Evolutionary conservation across 2,329 filamentous ascomycete genomes (phyloP).

Genomic region (Hymenoscyphus scutula): DNA sequence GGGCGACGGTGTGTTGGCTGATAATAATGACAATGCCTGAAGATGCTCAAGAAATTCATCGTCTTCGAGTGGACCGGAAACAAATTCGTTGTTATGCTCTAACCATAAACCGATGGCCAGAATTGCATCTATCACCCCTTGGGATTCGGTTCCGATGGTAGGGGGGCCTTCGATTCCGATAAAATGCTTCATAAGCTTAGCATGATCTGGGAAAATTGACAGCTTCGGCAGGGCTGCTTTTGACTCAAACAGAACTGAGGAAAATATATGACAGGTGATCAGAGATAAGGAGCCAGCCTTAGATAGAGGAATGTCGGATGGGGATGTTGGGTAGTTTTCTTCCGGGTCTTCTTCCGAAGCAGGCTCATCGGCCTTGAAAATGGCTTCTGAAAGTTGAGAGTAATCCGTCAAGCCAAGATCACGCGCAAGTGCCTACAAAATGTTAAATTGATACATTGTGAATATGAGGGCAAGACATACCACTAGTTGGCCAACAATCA

Average conservation of each 20-base stretch:
- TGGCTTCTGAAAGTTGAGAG: constrained; percentile 44
- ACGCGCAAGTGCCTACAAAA: constrained; percentile 44
- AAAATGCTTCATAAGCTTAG: constrained; percentile 51
- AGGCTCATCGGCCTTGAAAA: constrained; percentile 44
- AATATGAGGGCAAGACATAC: constrained; percentile 42
- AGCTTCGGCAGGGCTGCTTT: constrained; percentile 52
- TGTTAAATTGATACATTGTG: constrained; percentile 12
- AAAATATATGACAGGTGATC: constrained; percentile 61
- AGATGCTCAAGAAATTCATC: constrained; percentile 57
- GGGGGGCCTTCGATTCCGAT: constrained; percentile 48
- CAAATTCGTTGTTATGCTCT: constrained; percentile 48
- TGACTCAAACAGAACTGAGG: constrained; percentile 58
- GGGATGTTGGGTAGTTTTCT: constrained; percentile 46
- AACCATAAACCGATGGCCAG: constrained; percentile 60
- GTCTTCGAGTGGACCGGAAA: constrained; percentile 36
- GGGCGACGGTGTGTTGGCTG: constrained; percentile 40
- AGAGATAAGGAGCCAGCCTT: constrained; percentile 58
- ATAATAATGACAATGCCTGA: constrained; percentile 44
- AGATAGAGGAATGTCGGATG: constrained; percentile 55
- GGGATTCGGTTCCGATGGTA: constrained; percentile 46
- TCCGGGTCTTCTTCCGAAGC: constrained; percentile 42
- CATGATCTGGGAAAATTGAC: constrained; percentile 60
- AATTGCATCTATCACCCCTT: constrained; percentile 58
- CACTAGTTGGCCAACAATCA: constrained; percentile 69
- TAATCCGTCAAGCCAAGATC: constrained; percentile 54